Conservation (phyloP, 31 red algal species). For the Endocladia muricata region DNA sequence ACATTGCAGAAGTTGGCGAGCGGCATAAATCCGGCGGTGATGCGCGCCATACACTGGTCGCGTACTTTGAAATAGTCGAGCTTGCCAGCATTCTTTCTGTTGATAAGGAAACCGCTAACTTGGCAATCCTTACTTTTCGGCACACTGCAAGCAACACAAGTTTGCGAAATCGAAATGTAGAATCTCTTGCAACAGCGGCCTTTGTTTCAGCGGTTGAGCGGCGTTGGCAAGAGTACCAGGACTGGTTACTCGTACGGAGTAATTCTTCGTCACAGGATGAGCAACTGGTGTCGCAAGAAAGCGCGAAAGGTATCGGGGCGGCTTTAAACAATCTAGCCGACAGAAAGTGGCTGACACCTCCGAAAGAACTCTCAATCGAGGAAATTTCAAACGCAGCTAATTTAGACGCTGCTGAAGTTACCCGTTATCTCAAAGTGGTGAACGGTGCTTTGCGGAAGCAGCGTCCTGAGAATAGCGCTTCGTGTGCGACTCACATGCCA, state of each 20-base stretch:
- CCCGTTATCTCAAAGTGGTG: constrained; percentile 54
- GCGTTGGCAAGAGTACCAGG: constrained; percentile 46
- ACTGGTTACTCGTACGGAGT: neutral
- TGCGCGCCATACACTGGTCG: constrained; percentile 61
- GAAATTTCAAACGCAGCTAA: constrained; percentile 66
- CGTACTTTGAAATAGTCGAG: constrained; percentile 80
- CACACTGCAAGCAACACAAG: constrained; percentile 62
- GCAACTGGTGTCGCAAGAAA: no score
- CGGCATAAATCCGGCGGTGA: constrained; percentile 57
- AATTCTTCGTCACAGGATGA: neutral
- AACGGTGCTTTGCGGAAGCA: constrained; percentile 47
- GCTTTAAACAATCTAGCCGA: neutral
- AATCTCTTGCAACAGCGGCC: constrained; percentile 66
- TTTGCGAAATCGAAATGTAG: constrained; percentile 66
- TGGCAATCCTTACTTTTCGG: constrained; percentile 62
- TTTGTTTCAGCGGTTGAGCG: constrained; percentile 61
- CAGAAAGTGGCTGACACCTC: constrained; percentile 26
- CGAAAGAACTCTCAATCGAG: constrained; percentile 40
- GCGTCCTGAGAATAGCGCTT: constrained; percentile 54
- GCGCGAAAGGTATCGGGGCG: neutral
- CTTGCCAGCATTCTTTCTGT: constrained; percentile 55
- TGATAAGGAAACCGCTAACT: constrained; percentile 66
- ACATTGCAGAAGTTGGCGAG: constrained; percentile 11
- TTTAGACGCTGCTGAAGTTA: constrained; percentile 60
- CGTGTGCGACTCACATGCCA: constrained; percentile 66